Evolutionary conservation across 148 eudicot species (phyloP), one percentile per base, ranked within the genome.

Genomic region (Silene uniflora): DNA sequence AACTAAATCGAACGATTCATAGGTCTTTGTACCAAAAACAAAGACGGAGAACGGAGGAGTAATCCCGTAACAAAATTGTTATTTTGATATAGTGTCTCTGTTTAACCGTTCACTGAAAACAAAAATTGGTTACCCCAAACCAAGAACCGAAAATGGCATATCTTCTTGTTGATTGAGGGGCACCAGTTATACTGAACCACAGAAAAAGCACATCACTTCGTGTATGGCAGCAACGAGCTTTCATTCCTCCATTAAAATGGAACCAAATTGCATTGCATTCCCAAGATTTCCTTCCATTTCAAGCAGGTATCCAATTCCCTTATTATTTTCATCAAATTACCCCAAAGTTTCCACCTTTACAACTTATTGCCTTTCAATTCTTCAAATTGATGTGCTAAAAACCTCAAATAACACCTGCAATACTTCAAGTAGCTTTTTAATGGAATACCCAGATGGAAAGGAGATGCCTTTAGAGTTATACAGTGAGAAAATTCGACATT

Each of bases 381-480:
- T 25, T 17, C 79, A 59, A 5, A 44, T 10, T 61, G 62, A 49
- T 67, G 35, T 71, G 56, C 27, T 32, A 12, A 80, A 71, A 59
- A 44, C 63, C 24, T 46, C 59, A 63, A 56, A 27, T 12, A 67
- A 55, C 63, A 44, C 69, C 32, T 63, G 81, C 17, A 77, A 65
- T 74, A 10, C 21, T 14, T 14, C 18, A 10, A 67, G 56, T 3
- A 78, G 35, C 58, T 76, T 81, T 6, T 67, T 69, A 54, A 35
- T 42, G 59, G 75, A 81, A 6, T 64, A 76, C 73, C 76, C 80
- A 77, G 67, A 55, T 77, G 85, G 78, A n/a, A 73, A 83, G 76
- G 98, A 91, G 83, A 73, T 91, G 18, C 80, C 93, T 35, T 80
- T 81, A 66, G 87, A 83, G 55, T 27, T 78, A 4, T 93, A 84